Conservation (phyloP, 148 eudicot species). For the Rhododendron molle region DNA sequence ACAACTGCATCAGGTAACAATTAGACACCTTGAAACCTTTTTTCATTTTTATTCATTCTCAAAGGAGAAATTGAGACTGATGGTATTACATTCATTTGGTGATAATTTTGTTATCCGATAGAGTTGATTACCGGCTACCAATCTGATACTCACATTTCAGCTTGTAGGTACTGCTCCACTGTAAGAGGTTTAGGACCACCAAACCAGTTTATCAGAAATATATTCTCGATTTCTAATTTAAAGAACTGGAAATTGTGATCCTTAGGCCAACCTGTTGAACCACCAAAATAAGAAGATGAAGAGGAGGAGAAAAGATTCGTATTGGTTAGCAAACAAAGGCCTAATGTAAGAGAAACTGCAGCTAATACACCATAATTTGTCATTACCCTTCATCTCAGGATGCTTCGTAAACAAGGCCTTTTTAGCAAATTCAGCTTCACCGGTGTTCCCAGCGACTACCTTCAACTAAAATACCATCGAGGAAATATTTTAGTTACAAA, state of each 20-base stretch:
- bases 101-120: background rate
- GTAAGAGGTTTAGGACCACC: slow-evolving; percentile 93
- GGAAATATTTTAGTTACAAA: background rate
- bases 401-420: slow-evolving; percentile 70
- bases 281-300: background rate
- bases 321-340: background rate
- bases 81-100: background rate
- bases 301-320: background rate
- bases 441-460: slow-evolving; percentile 33
- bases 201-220: slow-evolving; percentile 79
- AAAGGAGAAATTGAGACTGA: background rate
- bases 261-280: slow-evolving; percentile 69
- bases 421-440: slow-evolving; percentile 59
- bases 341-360: background rate
- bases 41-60: background rate
- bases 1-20: slow-evolving; percentile 8
- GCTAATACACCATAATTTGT: background rate
- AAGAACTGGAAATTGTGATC: slow-evolving; percentile 70
- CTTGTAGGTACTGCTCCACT: slow-evolving; percentile 65
- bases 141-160: slow-evolving; percentile 42
- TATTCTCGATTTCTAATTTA: slow-evolving; percentile 56
- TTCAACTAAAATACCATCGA: slow-evolving; percentile 45
- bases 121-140: background rate
- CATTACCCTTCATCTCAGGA: slow-evolving; percentile 78
- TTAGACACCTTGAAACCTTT: background rate